Base-by-base conservation (phyloP, 176 grass and related monocot genomes). In the Avena atlantica region DNA sequence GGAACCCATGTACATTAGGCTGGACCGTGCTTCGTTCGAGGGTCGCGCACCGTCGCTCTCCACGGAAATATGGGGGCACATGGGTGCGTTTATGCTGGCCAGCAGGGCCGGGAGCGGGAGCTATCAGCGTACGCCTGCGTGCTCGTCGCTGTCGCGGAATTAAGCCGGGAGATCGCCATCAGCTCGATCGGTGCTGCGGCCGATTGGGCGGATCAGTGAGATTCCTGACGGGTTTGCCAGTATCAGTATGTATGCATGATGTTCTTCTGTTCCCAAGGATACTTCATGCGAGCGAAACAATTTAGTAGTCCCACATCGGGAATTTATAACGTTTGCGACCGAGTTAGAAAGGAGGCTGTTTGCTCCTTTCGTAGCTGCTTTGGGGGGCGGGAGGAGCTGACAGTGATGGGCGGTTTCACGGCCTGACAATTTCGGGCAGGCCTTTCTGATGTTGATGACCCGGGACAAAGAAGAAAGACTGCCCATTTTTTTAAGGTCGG, bases 41-140 rank as follows among this genome's bases (percentile, higher is more conserved):
- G 84, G 37, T 44, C 60, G 60, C 61, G 45, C 40, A 23, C 5
- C 40, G 74, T 86, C 86, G 79, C 79, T n/a, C 58, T 87, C 86
- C n/a, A 0, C 47, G 25, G 12, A 52, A 40, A 14, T 25, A 17
- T 5, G 14, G 3, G 2, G 45, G 58, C 70, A 88, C 86, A 82
- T 85, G 72, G 75, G 49, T 53, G 64, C 49, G 84, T 79, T 86
- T 40, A 29, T 70, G 75, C 19, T 48, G 36, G 63, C 50, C 63
- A 21, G 21, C 60, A 37, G 13, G 47, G 15, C 49, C 3, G 45
- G 74, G 15, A 17, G 74, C 3, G 45, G 74, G 15, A 17, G 74
- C 74, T 76, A 49, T 45, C 14, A 13, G 45, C 21, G 3, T 61
- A 61, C 20, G 20, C 55, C 16, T 61, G 15, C 73, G 42, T 63